These are phyloP conservation scores for Penicillium italicum DNA, from an alignment of 2,329 filamentous ascomycete genomes.

Conservation along the genomic window DNA sequence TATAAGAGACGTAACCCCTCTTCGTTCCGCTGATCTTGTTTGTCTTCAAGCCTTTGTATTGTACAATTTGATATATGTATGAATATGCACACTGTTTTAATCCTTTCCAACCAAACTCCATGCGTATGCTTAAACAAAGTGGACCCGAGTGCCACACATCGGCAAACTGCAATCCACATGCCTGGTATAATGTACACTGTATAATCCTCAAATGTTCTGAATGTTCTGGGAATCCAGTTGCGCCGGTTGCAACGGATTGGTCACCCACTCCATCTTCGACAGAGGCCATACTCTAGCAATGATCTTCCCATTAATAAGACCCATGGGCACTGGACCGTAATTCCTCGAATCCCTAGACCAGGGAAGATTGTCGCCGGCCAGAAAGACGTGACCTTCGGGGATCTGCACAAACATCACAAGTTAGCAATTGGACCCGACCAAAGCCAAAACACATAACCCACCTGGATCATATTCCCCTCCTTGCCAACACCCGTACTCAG, in stretches of 20 bases:
- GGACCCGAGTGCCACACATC: not conserved
- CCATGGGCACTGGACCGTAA: conserved; percentile 83
- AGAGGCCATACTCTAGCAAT: conserved; percentile 50
- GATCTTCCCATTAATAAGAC: conserved; percentile 78
- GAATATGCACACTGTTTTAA: conserved; percentile 36
- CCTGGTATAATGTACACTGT: not conserved
- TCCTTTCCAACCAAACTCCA: conserved; percentile 27
- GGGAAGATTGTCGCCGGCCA: conserved; percentile 81
- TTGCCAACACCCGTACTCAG: conserved; percentile 32
- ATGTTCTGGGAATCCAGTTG: conserved; percentile 18
- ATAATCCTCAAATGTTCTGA: not conserved
- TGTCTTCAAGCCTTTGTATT: conserved; percentile 33
- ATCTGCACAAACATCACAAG: conserved; percentile 53
- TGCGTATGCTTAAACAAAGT: conserved; percentile 18
- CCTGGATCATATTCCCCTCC: conserved; percentile 48
- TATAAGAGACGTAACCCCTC: conserved; percentile 58
- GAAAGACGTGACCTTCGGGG: conserved; percentile 86
- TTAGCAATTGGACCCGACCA: conserved; percentile 2
- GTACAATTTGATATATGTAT: conserved; percentile 44
- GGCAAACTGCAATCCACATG: not conserved
- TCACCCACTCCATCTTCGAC: conserved; percentile 35
- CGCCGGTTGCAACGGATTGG: conserved; percentile 37
- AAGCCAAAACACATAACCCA: conserved; percentile 32
- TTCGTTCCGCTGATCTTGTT: conserved; percentile 40
- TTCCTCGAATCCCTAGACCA: conserved; percentile 81